Evolutionary conservation across 2,329 filamentous ascomycete species (phyloP).

Genomic region (Phialocephala subalpina): DNA sequence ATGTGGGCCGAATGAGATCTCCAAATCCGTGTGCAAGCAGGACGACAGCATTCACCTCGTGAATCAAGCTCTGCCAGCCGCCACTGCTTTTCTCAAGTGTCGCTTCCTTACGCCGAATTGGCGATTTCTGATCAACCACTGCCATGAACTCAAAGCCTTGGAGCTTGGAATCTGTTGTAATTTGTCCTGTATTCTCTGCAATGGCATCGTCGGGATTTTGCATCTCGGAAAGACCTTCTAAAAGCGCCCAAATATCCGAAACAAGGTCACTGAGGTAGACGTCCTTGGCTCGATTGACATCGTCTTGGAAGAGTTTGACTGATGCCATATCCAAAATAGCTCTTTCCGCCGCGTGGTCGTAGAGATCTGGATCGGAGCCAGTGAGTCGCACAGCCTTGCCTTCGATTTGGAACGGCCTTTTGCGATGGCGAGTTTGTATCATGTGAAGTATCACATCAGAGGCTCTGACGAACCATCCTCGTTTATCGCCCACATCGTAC

Average conservation of each 20-base stretch:
- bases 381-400: neutral
- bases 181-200: neutral
- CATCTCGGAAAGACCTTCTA: slow-evolving; percentile 15
- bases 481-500: slow-evolving; percentile 8
- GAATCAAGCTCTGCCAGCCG: slow-evolving; percentile 14
- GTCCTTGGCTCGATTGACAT: neutral
- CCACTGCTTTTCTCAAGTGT: slow-evolving; percentile 10
- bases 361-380: neutral
- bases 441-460: slow-evolving; percentile 16
- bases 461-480: slow-evolving; percentile 14
- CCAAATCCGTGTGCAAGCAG: slow-evolving; percentile 21
- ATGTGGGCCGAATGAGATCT: slow-evolving; percentile 19
- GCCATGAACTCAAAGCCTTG: slow-evolving; percentile 26
- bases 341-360: slow-evolving; percentile 3
- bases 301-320: slow-evolving; percentile 3
- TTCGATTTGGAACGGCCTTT: neutral
- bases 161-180: neutral
- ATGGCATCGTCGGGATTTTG: slow-evolving; percentile 1
- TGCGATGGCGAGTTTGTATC: slow-evolving; percentile 1
- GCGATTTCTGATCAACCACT: slow-evolving; percentile 11
- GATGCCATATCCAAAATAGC: slow-evolving; percentile 1
- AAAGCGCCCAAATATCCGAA: slow-evolving; percentile 11
- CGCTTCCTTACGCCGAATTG: slow-evolving; percentile 8
- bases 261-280: slow-evolving; percentile 18
- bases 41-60: slow-evolving; percentile 22